These are phyloP conservation scores for Pythium plurisporium DNA, from an alignment of 352 stramenopile genomes.

Conservation along the genomic window DNA sequence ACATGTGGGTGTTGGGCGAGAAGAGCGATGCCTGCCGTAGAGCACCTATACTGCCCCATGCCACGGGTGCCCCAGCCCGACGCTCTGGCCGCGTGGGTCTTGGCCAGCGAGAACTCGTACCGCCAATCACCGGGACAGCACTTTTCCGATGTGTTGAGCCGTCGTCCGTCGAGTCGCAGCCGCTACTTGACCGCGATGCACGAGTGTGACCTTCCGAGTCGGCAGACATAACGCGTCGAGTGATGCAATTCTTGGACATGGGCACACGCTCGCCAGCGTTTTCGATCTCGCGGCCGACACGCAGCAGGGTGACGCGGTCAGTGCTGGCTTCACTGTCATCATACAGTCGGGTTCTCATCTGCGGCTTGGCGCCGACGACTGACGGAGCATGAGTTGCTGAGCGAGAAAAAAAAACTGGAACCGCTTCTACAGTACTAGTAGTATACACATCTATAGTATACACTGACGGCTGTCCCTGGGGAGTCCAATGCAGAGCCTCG, in stretches of 20 bases:
- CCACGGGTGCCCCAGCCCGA: too few species aligned
- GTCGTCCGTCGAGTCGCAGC: constrained; percentile 71
- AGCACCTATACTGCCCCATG: too few species aligned
- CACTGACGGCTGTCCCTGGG: too few species aligned
- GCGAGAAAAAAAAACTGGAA: too few species aligned
- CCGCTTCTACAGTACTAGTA: too few species aligned
- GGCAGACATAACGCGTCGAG: constrained; percentile 78
- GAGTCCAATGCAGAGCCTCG: too few species aligned
- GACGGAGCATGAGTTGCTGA: too few species aligned
- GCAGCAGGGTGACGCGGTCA: constrained; percentile 30
- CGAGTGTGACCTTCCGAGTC: constrained; percentile 72
- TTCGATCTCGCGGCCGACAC: constrained; percentile 68
- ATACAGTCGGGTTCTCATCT: too few species aligned
- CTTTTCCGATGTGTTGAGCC: constrained; percentile 64
- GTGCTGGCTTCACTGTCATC: too few species aligned
- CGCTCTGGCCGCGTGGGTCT: constrained; percentile 24
- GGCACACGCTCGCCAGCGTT: constrained; percentile 79
- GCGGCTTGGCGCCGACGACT: too few species aligned
- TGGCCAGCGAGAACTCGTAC: constrained; percentile 63
- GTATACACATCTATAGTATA: too few species aligned
- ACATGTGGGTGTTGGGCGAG: neutral
- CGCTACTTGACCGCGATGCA: constrained; percentile 81
- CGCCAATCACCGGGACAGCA: constrained; percentile 69
- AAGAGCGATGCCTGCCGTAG: too few species aligned
- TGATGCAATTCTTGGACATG: constrained; percentile 83